These are phyloP conservation scores for Endogone sp. DNA, from an alignment of 192 early-diverging fungal species.

Conservation along the genomic window DNA sequence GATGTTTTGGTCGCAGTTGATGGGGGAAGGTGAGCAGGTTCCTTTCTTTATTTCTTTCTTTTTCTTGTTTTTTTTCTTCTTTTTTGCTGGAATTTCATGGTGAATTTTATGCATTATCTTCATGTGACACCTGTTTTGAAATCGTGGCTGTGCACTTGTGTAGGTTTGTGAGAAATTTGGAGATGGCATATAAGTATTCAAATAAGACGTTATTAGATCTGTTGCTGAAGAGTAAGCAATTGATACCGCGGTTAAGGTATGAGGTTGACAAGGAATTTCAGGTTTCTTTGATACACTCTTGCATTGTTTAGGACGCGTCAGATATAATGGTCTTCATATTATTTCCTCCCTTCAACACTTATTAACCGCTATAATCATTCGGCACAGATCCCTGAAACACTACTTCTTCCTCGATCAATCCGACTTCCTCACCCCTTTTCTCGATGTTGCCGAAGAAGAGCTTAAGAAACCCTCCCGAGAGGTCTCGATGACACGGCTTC, in stretches of 20 bases:
- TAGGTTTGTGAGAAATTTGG: slow-evolving; percentile 73
- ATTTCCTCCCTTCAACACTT: background rate
- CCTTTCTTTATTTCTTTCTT: no score
- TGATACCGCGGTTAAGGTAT: slow-evolving; percentile 70
- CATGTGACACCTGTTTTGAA: no score
- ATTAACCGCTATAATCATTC: background rate
- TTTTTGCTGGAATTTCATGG: no score
- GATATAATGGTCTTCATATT: no score
- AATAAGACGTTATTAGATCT: slow-evolving; percentile 81
- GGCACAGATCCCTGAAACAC: slow-evolving; percentile 80
- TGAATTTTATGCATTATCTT: no score
- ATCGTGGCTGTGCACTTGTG: background rate
- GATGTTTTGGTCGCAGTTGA: slow-evolving; percentile 59
- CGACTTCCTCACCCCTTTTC: slow-evolving; percentile 91
- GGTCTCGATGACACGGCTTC: slow-evolving; percentile 68
- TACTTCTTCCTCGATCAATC: slow-evolving; percentile 92
- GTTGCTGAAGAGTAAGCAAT: slow-evolving; percentile 72
- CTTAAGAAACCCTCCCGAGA: slow-evolving; percentile 67
- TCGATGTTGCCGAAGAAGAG: slow-evolving; percentile 82
- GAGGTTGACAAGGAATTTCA: background rate
- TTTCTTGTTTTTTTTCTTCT: no score
- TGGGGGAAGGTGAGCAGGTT: slow-evolving; percentile 37
- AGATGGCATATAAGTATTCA: slow-evolving; percentile 83
- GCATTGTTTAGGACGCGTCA: background rate
- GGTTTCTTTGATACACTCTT: background rate